phyloP scores from a whole-genome alignment of 441 rosid species.

The Pelargonium myrrhifolium region DNA sequence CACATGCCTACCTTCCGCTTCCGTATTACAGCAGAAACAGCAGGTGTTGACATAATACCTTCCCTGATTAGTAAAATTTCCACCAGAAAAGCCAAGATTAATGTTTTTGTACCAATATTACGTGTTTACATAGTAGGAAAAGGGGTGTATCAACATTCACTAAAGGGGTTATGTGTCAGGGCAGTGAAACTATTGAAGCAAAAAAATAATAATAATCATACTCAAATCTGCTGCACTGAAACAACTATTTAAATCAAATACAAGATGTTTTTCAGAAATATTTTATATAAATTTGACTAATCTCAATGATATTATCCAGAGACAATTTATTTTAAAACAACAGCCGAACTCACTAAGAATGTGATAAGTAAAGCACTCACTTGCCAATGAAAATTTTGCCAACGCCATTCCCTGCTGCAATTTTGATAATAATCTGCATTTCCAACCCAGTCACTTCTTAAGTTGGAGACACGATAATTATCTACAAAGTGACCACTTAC shows the following conservation, averaged over 20 bases:
- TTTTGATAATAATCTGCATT: constrained; percentile 76
- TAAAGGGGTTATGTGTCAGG: neutral
- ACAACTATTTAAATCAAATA: neutral
- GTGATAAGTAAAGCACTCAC: constrained; percentile 36
- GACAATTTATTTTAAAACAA: neutral
- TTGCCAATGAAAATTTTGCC: constrained; percentile 76
- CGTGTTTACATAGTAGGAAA: neutral
- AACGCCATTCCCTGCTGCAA: constrained; percentile 93
- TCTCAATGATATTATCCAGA: neutral
- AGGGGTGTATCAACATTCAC: neutral
- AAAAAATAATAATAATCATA: neutral
- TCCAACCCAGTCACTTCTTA: neutral
- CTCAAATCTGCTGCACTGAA: neutral
- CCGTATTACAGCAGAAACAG: constrained; percentile 87
- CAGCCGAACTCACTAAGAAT: neutral
- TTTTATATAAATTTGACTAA: neutral
- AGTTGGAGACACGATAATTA: neutral
- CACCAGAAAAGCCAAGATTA: constrained; percentile 1
- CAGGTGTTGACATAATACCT: constrained; percentile 80
- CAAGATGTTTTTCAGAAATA: neutral
- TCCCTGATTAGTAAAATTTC: constrained; percentile 42
- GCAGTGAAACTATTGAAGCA: neutral
- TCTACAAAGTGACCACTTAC: neutral
- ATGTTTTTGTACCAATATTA: neutral
- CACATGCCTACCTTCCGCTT: constrained; percentile 52